A percentile compares a stretch with the other conserved stretches of the same genome.
Conservation (phyloP, 2,329 filamentous ascomycete genomes). For the Claviceps sp. region DNA sequence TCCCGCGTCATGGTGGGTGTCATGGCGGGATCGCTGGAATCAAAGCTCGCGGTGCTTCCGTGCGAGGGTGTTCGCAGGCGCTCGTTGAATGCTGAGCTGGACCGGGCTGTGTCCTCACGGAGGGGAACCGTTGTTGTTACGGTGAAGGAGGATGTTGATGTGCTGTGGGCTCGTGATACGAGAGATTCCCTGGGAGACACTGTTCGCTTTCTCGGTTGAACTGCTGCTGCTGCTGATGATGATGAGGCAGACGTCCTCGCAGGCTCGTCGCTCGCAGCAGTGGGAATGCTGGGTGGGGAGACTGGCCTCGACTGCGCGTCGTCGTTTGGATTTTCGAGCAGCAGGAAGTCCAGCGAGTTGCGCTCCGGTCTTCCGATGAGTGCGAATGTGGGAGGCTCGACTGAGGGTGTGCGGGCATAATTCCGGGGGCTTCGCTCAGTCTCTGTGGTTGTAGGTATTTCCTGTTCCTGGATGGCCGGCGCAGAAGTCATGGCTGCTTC, state of each 20-base stretch:
- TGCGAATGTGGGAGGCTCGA: constrained; percentile 48
- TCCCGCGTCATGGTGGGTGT: constrained; percentile 58
- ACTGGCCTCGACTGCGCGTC: constrained; percentile 18
- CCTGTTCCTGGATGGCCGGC: constrained; percentile 2
- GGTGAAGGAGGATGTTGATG: constrained; percentile 31
- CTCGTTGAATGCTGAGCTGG: constrained; percentile 29
- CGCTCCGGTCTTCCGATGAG: constrained; percentile 37
- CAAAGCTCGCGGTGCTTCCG: constrained; percentile 29
- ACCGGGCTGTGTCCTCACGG: constrained; percentile 28
- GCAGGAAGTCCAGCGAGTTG: constrained; percentile 46
- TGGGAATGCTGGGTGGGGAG: constrained; percentile 27
- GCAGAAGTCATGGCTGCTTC: constrained; percentile 6
- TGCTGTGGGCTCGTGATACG: constrained; percentile 27
- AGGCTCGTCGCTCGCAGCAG: constrained; percentile 9
- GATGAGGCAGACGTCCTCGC: neutral
- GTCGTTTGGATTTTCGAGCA: constrained; percentile 42
- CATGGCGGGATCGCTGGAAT: constrained; percentile 42
- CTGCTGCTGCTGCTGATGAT: neutral
- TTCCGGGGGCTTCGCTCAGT: constrained; percentile 21
- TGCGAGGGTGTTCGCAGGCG: constrained; percentile 32
- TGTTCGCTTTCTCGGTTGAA: constrained; percentile 4
- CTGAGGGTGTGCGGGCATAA: constrained; percentile 47
- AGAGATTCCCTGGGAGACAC: constrained; percentile 11
- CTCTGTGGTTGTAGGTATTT: constrained; percentile 12
- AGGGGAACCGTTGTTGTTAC: constrained; percentile 38